Conservation (phyloP, 2,329 filamentous ascomycete species). For the Hypomyces perniciosus region DNA sequence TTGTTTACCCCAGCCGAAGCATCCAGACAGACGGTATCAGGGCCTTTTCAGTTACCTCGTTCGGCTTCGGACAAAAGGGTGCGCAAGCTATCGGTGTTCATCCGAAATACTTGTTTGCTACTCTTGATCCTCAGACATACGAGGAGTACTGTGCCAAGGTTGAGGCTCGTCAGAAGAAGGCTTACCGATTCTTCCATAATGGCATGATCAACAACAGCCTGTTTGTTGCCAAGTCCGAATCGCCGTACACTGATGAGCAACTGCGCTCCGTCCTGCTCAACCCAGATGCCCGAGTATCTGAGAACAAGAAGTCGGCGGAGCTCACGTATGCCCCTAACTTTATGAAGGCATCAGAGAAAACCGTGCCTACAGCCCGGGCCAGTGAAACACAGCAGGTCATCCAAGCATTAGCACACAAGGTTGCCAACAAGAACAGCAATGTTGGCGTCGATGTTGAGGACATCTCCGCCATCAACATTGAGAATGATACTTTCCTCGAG, state of each 20-base stretch:
- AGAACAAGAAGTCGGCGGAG: constrained; percentile 80
- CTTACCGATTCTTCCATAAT: constrained; percentile 98
- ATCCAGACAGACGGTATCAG: constrained; percentile 98
- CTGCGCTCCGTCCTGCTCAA: constrained; percentile 87
- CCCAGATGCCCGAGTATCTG: constrained; percentile 76
- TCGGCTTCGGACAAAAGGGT: constrained; percentile 98
- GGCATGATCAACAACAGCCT: constrained; percentile 96
- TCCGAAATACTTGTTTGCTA: constrained; percentile 89
- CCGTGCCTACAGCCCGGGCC: constrained; percentile 39
- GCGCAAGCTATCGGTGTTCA: constrained; percentile 96
- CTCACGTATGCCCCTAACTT: constrained; percentile 67
- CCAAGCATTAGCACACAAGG: constrained; percentile 65
- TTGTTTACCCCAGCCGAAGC: constrained; percentile 89
- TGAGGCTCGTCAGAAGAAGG: constrained; percentile 91
- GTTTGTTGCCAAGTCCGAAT: constrained; percentile 89
- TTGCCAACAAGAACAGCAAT: constrained; percentile 56
- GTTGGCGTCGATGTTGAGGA: constrained; percentile 93
- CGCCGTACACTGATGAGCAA: constrained; percentile 85
- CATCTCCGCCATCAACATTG: constrained; percentile 79
- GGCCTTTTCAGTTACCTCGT: constrained; percentile 97
- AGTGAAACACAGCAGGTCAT: constrained; percentile 69
- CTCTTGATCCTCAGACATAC: constrained; percentile 83
- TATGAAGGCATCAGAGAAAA: constrained; percentile 59
- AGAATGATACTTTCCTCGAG: constrained; percentile 89
- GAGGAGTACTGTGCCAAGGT: constrained; percentile 81